Conservation (phyloP, 768 basidiomycete species). For the Psilocybe sp. region DNA sequence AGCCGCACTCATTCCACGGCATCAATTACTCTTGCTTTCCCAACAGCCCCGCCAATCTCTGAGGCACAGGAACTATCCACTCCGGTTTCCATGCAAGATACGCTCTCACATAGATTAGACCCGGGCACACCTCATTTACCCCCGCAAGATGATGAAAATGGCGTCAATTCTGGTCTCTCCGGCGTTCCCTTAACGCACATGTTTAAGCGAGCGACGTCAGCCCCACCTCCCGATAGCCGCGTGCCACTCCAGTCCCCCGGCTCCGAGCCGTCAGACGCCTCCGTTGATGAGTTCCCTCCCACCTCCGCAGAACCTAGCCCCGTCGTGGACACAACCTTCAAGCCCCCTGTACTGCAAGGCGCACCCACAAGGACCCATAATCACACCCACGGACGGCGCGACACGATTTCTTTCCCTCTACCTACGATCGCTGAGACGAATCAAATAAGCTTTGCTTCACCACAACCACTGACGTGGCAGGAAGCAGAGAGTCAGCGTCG, state of each 20-base stretch:
- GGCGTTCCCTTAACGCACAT: slow-evolving; percentile 56
- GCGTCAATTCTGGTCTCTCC: slow-evolving; percentile 26
- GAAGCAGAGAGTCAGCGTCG: slow-evolving; percentile 17
- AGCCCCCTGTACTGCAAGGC: slow-evolving; percentile 11
- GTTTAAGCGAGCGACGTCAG: slow-evolving; percentile 63
- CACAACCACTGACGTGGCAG: slow-evolving; percentile 19
- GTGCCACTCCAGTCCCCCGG: slow-evolving; percentile 2
- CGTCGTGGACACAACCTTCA: slow-evolving; percentile 13
- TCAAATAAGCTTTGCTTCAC: slow-evolving; percentile 6
- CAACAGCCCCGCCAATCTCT: too few species aligned
- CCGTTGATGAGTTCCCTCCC: slow-evolving; percentile 12
- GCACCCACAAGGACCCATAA: slow-evolving; percentile 14
- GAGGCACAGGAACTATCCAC: too few species aligned
- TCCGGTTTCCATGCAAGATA: too few species aligned
- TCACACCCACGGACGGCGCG: slow-evolving; percentile 23
- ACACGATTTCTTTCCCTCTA: slow-evolving; percentile 28
- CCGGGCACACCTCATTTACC: not conserved
- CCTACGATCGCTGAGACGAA: slow-evolving; percentile 12
- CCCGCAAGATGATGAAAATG: slow-evolving; percentile 2
- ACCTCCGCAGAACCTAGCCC: slow-evolving; percentile 14
- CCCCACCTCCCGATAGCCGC: slow-evolving; percentile 13
- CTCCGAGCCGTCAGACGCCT: slow-evolving; percentile 13
- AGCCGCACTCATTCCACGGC: not conserved
- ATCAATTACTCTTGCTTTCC: not conserved
- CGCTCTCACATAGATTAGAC: slow-evolving; percentile 8